phyloP scores from a whole-genome alignment of 2,329 filamentous ascomycete genomes.

The Diaporthe batatas region DNA sequence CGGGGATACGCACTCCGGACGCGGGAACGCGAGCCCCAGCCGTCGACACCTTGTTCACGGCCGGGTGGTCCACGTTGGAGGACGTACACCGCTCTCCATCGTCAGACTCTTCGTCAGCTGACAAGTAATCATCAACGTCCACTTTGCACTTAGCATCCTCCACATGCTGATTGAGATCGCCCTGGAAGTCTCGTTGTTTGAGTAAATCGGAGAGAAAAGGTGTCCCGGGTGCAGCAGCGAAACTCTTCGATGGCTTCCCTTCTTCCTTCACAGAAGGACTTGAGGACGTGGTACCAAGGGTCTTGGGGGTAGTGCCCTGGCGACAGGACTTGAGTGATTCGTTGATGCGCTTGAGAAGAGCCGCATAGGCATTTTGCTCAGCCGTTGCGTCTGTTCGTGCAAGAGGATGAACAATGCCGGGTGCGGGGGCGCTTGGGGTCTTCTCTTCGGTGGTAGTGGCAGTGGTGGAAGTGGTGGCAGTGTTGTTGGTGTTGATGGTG shows the following conservation, averaged over 20 bases:
- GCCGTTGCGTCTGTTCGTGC: conserved; percentile 68
- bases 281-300: conserved; percentile 53
- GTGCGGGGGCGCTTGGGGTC: conserved; percentile 48
- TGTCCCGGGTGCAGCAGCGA: conserved; percentile 68
- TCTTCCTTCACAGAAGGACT: conserved; percentile 45
- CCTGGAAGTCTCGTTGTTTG: conserved; percentile 70
- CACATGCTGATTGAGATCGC: conserved; percentile 71
- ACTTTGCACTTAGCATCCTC: conserved; percentile 69
- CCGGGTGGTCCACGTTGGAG: conserved; percentile 44
- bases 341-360: conserved; percentile 66
- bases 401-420: conserved; percentile 73
- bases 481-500: conserved; percentile 59
- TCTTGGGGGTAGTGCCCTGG: conserved; percentile 64
- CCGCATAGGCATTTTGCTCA: conserved; percentile 65
- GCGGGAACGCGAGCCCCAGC: conserved; percentile 53
- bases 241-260: conserved; percentile 52
- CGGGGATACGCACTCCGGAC: conserved; percentile 69
- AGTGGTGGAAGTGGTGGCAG: conserved; percentile 57
- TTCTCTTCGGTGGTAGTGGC: conserved; percentile 60
- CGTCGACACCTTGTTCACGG: conserved; percentile 43
- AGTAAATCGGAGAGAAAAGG: conserved; percentile 78
- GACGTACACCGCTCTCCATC: conserved; percentile 56
- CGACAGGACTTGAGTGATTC: conserved; percentile 66
- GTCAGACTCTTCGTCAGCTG: conserved; percentile 68
- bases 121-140: conserved; percentile 62